Base-by-base conservation (phyloP, 202 grass and related monocot genomes). In the Eragrostis tef region DNA sequence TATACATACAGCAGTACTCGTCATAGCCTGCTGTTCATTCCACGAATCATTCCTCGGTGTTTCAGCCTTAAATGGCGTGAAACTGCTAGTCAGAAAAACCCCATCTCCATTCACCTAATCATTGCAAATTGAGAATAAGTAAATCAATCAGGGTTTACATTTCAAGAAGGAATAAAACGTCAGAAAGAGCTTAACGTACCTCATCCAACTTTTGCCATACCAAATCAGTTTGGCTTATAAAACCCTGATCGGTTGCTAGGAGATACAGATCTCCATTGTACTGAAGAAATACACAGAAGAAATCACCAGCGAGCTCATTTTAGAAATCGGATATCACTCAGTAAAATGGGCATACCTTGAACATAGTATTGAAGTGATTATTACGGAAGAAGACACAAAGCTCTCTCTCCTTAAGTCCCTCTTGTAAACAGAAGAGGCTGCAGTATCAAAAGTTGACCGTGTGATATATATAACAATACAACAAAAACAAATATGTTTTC, bases 311-410 rank as follows among this genome's bases (percentile, higher is more conserved):
- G 62, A 72, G 5, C n/a, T 83, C 63, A 77, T 70, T 66, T 39
- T 39, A 74, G 11, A 41, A 86, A 67, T 75, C 7, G n/a, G 16
- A 81, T 39, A 79, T 42, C 80, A n/a, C 71, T 50, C 58, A 22
- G 80, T 61, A 80, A 73, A 70, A 85, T 58, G 46, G 70, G 25
- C 78, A 77, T 82, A 96, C 96, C 92, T 99, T 99, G 75, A 99
- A 99, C 93, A 99, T 99, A 78, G 90, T 92, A 74, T 91, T 96
- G 87, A 99, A 99, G 79, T 99, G 96, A 61, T 99, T 99, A 91
- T 99, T 99, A 57, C 96, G 93, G 77, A 99, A 99, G 85, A 99
- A 99, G 22, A 99, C 90, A 22, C 92, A 99, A 11, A 99, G 83
- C 75, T 99, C 96, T 74, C 89, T 95, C 82, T 99, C 96, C 17